A percentile compares a stretch with the other conserved stretches of the same genome.
phyloP scores from a whole-genome alignment of 345 rosid genomes.

The Toxicodendron radicans region DNA sequence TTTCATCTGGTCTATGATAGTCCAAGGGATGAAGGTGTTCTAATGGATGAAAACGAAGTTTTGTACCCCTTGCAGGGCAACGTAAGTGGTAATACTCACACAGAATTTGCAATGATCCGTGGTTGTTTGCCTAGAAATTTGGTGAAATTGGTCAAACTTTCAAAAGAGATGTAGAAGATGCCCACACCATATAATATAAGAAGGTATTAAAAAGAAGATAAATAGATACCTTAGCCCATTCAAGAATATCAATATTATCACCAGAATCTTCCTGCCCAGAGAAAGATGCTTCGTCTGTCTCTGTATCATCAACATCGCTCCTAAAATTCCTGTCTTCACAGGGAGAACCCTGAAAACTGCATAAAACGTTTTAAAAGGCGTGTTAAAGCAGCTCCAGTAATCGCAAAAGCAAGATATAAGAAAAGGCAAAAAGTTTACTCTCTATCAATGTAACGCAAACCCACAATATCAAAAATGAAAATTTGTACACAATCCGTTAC shows the following conservation, averaged over 20 bases:
- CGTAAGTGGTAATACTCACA: conserved; percentile 68
- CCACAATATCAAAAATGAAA: neutral
- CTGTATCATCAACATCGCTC: conserved; percentile 67
- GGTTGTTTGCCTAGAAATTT: conserved; percentile 61
- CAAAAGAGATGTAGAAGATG: conserved; percentile 7
- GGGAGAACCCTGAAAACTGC: conserved; percentile 80
- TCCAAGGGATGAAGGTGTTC: conserved; percentile 90
- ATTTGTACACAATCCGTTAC: neutral
- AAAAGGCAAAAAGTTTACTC: neutral
- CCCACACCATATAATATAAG: neutral
- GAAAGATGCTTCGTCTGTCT: conserved; percentile 77
- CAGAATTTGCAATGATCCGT: conserved; percentile 78
- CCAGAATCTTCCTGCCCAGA: conserved; percentile 84
- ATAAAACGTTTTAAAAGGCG: conserved; percentile 20
- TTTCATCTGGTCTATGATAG: conserved; percentile 69
- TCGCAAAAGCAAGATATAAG: neutral
- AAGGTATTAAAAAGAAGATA: conserved; percentile 15
- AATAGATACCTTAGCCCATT: conserved; percentile 84
- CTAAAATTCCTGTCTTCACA: conserved; percentile 62
- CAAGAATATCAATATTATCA: conserved; percentile 72
- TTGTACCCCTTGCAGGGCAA: conserved; percentile 74
- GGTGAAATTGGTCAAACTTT: conserved; percentile 7
- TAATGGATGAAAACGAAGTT: conserved; percentile 76
- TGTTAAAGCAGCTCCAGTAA: neutral
- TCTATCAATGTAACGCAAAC: neutral